Percentiles rank a stretch among this genome's conserved stretches.
phyloP scores from a whole-genome alignment of 2,329 filamentous ascomycete genomes.

The Diaporthe longicolla region DNA sequence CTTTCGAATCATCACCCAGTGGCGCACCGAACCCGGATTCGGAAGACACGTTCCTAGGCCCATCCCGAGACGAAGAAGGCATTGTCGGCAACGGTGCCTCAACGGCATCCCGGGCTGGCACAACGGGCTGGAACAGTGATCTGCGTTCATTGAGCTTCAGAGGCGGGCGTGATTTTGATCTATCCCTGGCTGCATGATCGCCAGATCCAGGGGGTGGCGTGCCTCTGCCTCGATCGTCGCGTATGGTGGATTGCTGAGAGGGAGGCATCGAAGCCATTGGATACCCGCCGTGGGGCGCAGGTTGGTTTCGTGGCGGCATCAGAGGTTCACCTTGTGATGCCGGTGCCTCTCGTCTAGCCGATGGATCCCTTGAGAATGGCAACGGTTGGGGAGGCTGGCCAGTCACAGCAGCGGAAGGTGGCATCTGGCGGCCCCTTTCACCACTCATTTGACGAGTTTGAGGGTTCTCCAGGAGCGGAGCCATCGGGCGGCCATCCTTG shows the following conservation, averaged over 20 bases:
- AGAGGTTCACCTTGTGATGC: neutral
- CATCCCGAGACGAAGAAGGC: slow-evolving; percentile 5
- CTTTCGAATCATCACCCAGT: neutral
- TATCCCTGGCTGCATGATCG: neutral
- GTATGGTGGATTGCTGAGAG: neutral
- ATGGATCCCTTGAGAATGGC: neutral
- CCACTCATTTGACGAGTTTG: neutral
- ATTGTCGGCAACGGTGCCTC: neutral
- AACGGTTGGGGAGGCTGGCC: neutral
- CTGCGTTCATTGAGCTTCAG: slow-evolving; percentile 12
- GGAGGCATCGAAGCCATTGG: neutral
- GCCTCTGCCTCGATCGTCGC: neutral
- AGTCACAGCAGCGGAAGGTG: neutral
- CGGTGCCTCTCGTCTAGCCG: neutral
- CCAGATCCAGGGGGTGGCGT: neutral
- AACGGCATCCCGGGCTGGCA: neutral
- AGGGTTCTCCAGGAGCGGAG: neutral
- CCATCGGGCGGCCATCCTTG: slow-evolving; percentile 1
- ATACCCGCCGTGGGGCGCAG: neutral
- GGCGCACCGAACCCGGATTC: neutral
- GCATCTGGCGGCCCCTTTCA: slow-evolving; percentile 8
- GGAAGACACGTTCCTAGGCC: neutral
- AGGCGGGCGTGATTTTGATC: slow-evolving; percentile 17
- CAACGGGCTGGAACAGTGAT: neutral
- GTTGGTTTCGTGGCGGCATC: neutral